Evolutionary conservation across 2,329 filamentous ascomycete genomes (phyloP).

Genomic region (Arthrobotrys musiformis): DNA sequence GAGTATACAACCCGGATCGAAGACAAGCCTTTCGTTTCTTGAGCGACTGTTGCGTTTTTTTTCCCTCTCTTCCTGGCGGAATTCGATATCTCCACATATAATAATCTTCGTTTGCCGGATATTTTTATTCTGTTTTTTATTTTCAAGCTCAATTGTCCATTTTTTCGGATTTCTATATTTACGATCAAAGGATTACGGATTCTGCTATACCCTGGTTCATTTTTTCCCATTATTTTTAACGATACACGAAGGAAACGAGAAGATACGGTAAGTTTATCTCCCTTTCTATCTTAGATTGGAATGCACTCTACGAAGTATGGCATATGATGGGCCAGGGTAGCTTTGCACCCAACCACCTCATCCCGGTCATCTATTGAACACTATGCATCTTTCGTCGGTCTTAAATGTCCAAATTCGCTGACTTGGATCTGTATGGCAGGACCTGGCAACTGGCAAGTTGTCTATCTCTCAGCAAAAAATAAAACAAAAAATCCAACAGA

Average conservation of each 20-base stretch:
- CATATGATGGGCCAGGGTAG: slow-evolving; percentile 40
- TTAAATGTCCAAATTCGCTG: slow-evolving; percentile 27
- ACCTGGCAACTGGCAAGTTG: slow-evolving; percentile 33
- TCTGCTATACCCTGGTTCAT: slow-evolving; percentile 55
- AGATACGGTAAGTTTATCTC: slow-evolving; percentile 49
- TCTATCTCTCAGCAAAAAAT: slow-evolving; percentile 13
- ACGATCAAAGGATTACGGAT: slow-evolving; percentile 55
- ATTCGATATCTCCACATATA: slow-evolving; percentile 23
- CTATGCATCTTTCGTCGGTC: slow-evolving; percentile 4
- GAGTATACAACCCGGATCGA: slow-evolving; percentile 43
- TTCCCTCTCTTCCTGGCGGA: slow-evolving; percentile 15
- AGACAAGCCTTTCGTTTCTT: slow-evolving; percentile 45
- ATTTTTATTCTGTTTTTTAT: background rate
- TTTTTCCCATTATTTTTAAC: slow-evolving; percentile 44
- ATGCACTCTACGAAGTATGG: slow-evolving; percentile 35
- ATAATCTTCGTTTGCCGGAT: slow-evolving; percentile 17
- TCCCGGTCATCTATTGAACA: slow-evolving; percentile 14
- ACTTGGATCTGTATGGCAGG: slow-evolving; percentile 24
- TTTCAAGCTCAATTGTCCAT: slow-evolving; percentile 50
- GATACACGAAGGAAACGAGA: slow-evolving; percentile 56
- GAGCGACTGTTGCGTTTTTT: slow-evolving; percentile 42
- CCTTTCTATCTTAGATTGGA: slow-evolving; percentile 47
- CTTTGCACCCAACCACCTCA: slow-evolving; percentile 42
- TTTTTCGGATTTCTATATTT: slow-evolving; percentile 24
- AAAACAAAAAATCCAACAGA: slow-evolving; percentile 15